Conservation (phyloP, 192 early-diverging fungal genomes). For the Linnemannia zychae region DNA sequence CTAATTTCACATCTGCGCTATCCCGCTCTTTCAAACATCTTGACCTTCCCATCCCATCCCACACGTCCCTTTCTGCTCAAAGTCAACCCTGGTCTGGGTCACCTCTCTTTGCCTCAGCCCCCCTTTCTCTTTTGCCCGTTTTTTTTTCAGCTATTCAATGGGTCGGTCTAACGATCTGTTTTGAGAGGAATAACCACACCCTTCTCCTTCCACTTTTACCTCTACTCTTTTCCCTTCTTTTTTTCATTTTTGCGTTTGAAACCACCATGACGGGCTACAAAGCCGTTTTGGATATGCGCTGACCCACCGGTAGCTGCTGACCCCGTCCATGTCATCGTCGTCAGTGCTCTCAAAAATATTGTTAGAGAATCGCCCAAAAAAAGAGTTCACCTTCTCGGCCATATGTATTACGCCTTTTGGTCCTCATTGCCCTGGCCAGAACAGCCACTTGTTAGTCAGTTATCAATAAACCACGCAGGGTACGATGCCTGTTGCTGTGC, state of each 20-base stretch:
- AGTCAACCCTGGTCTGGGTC: background rate
- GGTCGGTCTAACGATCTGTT: too few relatives aligned
- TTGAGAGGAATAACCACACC: too few relatives aligned
- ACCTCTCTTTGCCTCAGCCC: background rate
- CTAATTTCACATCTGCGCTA: background rate
- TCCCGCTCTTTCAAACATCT: too few relatives aligned
- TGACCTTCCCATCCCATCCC: too few relatives aligned
- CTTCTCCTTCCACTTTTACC: too few relatives aligned
- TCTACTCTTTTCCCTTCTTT: background rate
- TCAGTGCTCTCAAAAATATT: background rate
- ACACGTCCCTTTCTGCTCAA: too few relatives aligned
- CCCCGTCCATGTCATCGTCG: background rate
- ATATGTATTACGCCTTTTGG: too few relatives aligned
- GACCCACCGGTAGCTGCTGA: background rate
- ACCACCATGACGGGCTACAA: background rate
- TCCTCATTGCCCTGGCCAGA: too few relatives aligned
- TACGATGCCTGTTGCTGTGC: too few relatives aligned
- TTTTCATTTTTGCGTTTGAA: background rate
- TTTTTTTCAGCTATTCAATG: background rate
- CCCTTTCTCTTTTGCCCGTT: background rate
- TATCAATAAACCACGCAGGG: too few relatives aligned
- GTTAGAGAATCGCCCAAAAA: background rate
- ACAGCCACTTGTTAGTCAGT: too few relatives aligned
- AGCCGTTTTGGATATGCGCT: background rate
- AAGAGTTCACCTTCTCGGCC: too few relatives aligned